These are phyloP conservation scores for Fusarium ambrosium DNA, from an alignment of 2,329 filamentous ascomycete genomes.

Conservation along the genomic window DNA sequence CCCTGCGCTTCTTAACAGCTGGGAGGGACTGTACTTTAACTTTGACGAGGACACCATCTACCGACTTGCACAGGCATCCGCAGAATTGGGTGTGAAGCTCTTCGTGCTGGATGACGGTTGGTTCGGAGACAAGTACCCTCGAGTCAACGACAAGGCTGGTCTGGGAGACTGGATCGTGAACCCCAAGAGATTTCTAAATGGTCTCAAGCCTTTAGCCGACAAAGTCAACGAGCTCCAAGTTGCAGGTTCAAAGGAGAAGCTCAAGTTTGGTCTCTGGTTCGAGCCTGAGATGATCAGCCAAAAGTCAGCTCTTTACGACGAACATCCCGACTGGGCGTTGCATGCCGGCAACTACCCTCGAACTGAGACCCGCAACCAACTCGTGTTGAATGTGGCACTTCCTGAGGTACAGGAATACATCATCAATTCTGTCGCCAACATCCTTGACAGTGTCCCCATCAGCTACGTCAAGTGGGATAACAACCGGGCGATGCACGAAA, in stretches of 20 bases:
- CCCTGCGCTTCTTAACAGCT: constrained; percentile 73
- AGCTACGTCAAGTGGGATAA: constrained; percentile 78
- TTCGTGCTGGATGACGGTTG: constrained; percentile 77
- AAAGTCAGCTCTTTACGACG: constrained; percentile 70
- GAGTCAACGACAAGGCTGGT: constrained; percentile 68
- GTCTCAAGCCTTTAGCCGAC: constrained; percentile 64
- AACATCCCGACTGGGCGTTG: constrained; percentile 75
- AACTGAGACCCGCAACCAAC: constrained; percentile 68
- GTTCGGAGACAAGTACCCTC: constrained; percentile 73
- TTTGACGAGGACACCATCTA: constrained; percentile 70
- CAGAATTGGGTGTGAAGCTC: constrained; percentile 70
- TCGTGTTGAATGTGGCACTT: constrained; percentile 72
- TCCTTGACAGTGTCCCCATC: constrained; percentile 68
- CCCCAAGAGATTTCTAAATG: constrained; percentile 69
- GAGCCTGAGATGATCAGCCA: constrained; percentile 78
- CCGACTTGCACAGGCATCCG: constrained; percentile 67
- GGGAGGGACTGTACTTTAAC: constrained; percentile 73
- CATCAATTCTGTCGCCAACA: constrained; percentile 65
- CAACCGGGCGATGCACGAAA: constrained; percentile 74
- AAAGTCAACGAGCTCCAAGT: constrained; percentile 64
- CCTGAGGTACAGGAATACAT: constrained; percentile 74
- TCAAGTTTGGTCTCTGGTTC: constrained; percentile 76
- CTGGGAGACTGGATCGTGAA: constrained; percentile 76
- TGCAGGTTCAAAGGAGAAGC: constrained; percentile 58
- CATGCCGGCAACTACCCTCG: constrained; percentile 69